Conservation (phyloP, 2,329 filamentous ascomycete species). For the Aulographum hederae region DNA sequence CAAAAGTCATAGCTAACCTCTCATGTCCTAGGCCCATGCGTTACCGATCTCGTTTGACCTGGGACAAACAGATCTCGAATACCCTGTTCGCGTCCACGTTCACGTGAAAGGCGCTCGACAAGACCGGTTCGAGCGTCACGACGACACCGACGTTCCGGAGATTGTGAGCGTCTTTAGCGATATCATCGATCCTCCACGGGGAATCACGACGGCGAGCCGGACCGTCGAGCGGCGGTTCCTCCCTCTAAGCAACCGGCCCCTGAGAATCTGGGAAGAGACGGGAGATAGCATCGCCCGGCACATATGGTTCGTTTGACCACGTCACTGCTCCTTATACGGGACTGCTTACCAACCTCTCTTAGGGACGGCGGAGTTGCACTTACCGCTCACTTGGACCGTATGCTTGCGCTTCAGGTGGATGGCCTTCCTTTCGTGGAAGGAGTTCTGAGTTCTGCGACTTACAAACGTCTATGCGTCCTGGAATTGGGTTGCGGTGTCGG, state of each 20-base stretch:
- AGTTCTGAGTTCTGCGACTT: slow-evolving; percentile 17
- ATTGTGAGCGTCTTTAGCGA: slow-evolving; percentile 30
- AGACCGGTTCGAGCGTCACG: slow-evolving; percentile 12
- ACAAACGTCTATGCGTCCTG: slow-evolving; percentile 30
- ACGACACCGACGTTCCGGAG: background rate
- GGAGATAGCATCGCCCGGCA: slow-evolving; percentile 57
- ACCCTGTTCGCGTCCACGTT: slow-evolving; percentile 22
- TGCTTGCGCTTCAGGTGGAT: slow-evolving; percentile 18
- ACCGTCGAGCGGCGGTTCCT: slow-evolving; percentile 37
- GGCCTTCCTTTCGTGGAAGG: slow-evolving; percentile 7
- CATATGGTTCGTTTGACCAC: slow-evolving; percentile 44
- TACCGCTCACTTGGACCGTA: slow-evolving; percentile 30
- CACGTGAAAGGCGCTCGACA: slow-evolving; percentile 12
- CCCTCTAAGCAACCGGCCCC: slow-evolving; percentile 18
- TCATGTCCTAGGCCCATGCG: too few relatives aligned
- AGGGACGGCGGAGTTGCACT: slow-evolving; percentile 43
- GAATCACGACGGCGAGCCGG: slow-evolving; percentile 24
- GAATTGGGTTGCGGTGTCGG: slow-evolving; percentile 54
- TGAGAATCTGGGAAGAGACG: slow-evolving; percentile 48
- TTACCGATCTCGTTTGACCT: slow-evolving; percentile 15
- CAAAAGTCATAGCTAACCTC: too few relatives aligned
- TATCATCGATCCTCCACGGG: slow-evolving; percentile 13
- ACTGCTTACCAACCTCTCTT: slow-evolving; percentile 7
- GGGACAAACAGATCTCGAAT: slow-evolving; percentile 17
- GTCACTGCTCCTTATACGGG: background rate